These are phyloP conservation scores for Colletotrichum liaoningense DNA, from an alignment of 2,329 filamentous ascomycete species.

Conservation along the genomic window DNA sequence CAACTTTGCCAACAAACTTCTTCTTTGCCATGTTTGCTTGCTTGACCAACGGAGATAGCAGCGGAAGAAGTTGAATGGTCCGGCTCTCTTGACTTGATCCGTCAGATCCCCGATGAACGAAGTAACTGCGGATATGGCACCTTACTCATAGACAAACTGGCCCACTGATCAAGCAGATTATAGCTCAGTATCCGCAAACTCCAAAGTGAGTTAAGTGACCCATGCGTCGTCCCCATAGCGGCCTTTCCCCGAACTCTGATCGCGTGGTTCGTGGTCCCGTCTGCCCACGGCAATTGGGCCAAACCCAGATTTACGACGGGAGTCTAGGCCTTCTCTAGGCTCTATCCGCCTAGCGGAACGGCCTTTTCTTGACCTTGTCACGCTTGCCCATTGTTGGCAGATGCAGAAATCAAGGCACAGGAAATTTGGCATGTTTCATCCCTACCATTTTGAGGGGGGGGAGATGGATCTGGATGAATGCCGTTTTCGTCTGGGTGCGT, in stretches of 20 bases:
- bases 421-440: slow-evolving; percentile 25
- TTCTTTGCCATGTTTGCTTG: not conserved
- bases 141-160: not conserved
- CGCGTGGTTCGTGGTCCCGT: not conserved
- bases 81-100: not conserved
- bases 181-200: not conserved
- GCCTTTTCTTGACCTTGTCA: not conserved
- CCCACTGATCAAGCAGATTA: slow-evolving; percentile 14
- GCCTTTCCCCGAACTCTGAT: slow-evolving; percentile 9
- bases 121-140: not conserved
- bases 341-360: not conserved
- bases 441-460: not conserved
- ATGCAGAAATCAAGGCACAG: slow-evolving; percentile 32
- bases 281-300: slow-evolving; percentile 17
- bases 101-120: not conserved
- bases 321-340: not conserved
- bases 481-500: not conserved
- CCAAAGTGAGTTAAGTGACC: not conserved
- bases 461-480: not conserved
- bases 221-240: not conserved
- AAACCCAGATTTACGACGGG: slow-evolving; percentile 8
- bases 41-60: not conserved
- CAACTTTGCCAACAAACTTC: not conserved
- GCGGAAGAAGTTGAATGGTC: not conserved
- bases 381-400: not conserved